Evolutionary conservation across 805 yeast genomes (phyloP), one percentile per base, ranked within the genome.

Genomic region (Blastobotrys mokoenaii): DNA sequence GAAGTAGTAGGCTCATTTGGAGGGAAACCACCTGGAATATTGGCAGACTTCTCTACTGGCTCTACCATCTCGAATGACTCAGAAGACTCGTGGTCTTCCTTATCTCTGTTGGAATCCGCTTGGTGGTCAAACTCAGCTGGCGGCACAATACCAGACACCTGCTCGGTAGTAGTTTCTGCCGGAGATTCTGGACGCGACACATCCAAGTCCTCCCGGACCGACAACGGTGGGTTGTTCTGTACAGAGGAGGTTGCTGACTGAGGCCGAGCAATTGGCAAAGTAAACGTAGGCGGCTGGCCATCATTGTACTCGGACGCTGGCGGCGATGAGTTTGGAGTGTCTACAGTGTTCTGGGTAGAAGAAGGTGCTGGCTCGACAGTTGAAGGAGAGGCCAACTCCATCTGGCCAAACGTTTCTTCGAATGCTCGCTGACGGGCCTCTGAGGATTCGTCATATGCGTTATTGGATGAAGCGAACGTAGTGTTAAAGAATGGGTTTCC

Each of bases 201-300:
- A 48, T 76, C 79, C 12, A 71, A 62, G 50, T 80, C 96, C 51
- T 84, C 95, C 49, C 96, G 79, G 6, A 87, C 95, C 17, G 95
- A 84, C 64, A 79, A 77, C 0, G 97, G 89, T 2, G 97, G 87
- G 61, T 90, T 88, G 65, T 89, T 89, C 56, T 84, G 90, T 30
- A 88, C 94, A 38, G 95, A 84, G 0, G 96, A 87, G 0, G 96
- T 84, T 34, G 84, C 76, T 0, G 95, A 84, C 47, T 81, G 84
- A 1, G 94, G 84, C 55, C 93, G 70, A 32, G 64, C 66, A 59
- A 76, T 53, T 41, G 72, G 72, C 36, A 70, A 65, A 46, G 72
- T 77, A 70, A 68, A 58, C 2, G 55, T 32, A 2, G 59, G 59
- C 32, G 48, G 49, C n/a, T 37, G 47, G 12, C 45, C 52, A 8